phyloP scores from a whole-genome alignment of 2,329 filamentous ascomycete species.

The Helotiales sp. region DNA sequence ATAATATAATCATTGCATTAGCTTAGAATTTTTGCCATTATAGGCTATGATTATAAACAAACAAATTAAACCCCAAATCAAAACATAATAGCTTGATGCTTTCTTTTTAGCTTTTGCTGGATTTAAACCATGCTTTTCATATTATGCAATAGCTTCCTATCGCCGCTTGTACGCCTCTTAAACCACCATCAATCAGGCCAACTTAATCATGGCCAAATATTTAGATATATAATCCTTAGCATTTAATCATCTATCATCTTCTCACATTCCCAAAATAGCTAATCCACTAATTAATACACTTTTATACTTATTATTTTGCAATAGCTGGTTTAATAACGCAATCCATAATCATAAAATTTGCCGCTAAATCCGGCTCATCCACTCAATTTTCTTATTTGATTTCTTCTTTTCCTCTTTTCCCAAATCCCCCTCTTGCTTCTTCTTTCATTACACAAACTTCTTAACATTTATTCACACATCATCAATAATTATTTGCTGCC shows the following conservation, averaged over 20 bases:
- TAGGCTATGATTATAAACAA: constrained; percentile 22
- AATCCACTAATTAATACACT: no score
- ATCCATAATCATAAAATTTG: constrained; percentile 23
- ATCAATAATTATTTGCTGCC: constrained; percentile 15
- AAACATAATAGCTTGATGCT: constrained; percentile 12
- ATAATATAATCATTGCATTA: constrained; percentile 22
- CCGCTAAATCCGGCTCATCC: no score
- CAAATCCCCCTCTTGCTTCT: constrained; percentile 4
- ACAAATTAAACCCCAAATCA: neutral
- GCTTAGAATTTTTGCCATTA: constrained; percentile 6
- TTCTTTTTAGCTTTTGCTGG: constrained; percentile 1
- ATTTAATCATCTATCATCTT: constrained; percentile 5
- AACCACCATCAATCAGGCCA: constrained; percentile 24
- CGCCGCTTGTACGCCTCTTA: constrained; percentile 15
- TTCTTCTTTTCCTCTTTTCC: neutral
- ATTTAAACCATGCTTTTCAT: neutral
- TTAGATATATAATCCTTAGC: neutral
- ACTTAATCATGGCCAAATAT: constrained; percentile 17
- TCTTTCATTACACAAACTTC: constrained; percentile 16
- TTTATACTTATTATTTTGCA: no score
- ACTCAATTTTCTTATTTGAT: constrained; percentile 13
- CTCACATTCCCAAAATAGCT: constrained; percentile 18
- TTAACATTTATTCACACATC: constrained; percentile 5
- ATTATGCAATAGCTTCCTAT: neutral
- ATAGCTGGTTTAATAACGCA: constrained; percentile 23